phyloP scores from a whole-genome alignment of 352 stramenopile species.

The Pythium monospermum region DNA sequence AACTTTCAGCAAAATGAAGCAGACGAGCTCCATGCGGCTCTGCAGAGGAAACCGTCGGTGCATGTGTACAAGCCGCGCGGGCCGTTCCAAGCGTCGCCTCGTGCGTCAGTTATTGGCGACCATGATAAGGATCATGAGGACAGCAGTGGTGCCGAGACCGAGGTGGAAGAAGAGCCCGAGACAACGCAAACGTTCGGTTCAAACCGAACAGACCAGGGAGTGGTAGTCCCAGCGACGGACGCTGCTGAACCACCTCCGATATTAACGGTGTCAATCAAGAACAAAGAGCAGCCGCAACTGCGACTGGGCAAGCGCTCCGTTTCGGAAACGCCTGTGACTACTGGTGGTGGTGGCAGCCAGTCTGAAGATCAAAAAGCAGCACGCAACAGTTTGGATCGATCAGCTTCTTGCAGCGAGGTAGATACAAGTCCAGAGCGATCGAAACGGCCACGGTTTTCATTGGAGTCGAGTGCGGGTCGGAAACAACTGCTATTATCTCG shows the following conservation, averaged over 20 bases:
- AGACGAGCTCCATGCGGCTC: constrained; percentile 8
- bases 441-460: constrained; percentile 8
- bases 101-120: constrained; percentile 20
- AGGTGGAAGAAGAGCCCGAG: constrained; percentile 54
- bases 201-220: not conserved
- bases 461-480: not conserved
- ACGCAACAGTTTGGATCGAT: constrained; percentile 5
- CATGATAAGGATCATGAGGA: constrained; percentile 25
- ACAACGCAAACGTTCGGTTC: constrained; percentile 10
- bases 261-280: constrained; percentile 3
- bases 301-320: constrained; percentile 8
- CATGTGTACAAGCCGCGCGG: constrained; percentile 40
- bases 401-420: constrained; percentile 12
- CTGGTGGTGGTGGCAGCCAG: no score
- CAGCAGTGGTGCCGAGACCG: constrained; percentile 54
- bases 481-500: constrained; percentile 10
- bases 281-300: not conserved
- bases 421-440: constrained; percentile 7
- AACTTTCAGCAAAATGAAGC: constrained; percentile 32
- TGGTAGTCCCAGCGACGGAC: no score
- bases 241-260: not conserved
- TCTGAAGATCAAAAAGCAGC: constrained; percentile 6
- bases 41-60: constrained; percentile 21
- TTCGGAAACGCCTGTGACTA: constrained; percentile 2
- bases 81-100: constrained; percentile 28